phyloP scores from a whole-genome alignment of 352 stramenopile species.

The Aphanomyces cochlioides region DNA sequence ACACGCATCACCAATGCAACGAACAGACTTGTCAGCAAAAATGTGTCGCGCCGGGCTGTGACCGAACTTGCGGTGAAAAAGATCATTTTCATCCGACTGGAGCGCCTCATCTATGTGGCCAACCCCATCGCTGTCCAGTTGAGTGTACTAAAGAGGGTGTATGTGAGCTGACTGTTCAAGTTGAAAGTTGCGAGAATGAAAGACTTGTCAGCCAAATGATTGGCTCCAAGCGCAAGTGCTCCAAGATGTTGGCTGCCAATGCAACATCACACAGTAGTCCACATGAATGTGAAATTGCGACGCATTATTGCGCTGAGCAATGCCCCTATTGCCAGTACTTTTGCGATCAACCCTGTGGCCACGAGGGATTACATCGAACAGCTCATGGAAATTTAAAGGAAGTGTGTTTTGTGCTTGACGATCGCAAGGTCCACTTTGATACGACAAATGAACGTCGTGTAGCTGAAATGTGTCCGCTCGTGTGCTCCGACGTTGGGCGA shows the following conservation, averaged over 20 bases:
- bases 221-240: slow-evolving; percentile 61
- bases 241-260: slow-evolving; percentile 36
- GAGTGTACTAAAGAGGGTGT: slow-evolving; percentile 57
- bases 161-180: slow-evolving; percentile 62
- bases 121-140: slow-evolving; percentile 52
- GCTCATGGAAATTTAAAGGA: slow-evolving; percentile 80
- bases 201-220: slow-evolving; percentile 45
- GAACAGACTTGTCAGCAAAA: slow-evolving; percentile 50
- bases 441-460: slow-evolving; percentile 52
- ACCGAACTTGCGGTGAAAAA: slow-evolving; percentile 40
- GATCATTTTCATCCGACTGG: slow-evolving; percentile 74
- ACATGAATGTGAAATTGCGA: slow-evolving; percentile 44
- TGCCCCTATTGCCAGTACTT: slow-evolving; percentile 76
- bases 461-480: slow-evolving; percentile 81
- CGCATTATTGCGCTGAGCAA: slow-evolving; percentile 66
- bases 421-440: slow-evolving; percentile 59
- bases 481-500: slow-evolving; percentile 73
- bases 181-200: slow-evolving; percentile 35
- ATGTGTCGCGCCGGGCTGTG: slow-evolving; percentile 61
- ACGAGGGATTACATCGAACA: slow-evolving; percentile 53
- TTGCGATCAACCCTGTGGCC: slow-evolving; percentile 56
- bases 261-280: slow-evolving; percentile 38
- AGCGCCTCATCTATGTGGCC: slow-evolving; percentile 60
- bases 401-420: slow-evolving; percentile 60
- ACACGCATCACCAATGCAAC: slow-evolving; percentile 62